These are phyloP conservation scores for Aschersonia sp. DNA, from an alignment of 2,329 filamentous ascomycete genomes.

Conservation along the genomic window DNA sequence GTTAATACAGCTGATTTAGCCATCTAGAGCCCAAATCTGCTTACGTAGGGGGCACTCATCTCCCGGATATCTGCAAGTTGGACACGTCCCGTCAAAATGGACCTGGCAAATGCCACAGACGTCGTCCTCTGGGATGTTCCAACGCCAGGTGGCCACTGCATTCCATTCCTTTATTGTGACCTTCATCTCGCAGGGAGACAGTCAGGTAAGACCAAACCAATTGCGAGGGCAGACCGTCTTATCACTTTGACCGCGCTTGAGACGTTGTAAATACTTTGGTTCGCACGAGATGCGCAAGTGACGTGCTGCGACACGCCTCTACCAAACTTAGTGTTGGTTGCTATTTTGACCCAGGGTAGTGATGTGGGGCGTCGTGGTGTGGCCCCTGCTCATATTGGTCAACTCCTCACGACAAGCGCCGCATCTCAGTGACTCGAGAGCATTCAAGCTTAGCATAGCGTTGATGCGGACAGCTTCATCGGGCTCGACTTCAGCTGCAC, in stretches of 20 bases:
- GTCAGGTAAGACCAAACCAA: not conserved
- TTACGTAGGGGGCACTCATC: conserved; percentile 86
- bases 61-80: conserved; percentile 93
- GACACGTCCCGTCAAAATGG: conserved; percentile 94
- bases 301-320: no score
- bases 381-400: no score
- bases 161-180: conserved; percentile 90
- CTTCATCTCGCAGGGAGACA: conserved; percentile 53
- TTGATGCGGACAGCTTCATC: no score
- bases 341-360: no score
- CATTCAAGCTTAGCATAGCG: no score
- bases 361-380: no score
- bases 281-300: no score
- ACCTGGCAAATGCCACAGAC: conserved; percentile 98
- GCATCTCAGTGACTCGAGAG: no score
- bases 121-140: conserved; percentile 94
- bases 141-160: conserved; percentile 89
- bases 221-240: no score
- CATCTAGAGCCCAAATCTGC: conserved; percentile 12
- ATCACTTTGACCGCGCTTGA: not conserved
- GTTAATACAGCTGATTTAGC: not conserved
- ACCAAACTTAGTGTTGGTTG: no score
- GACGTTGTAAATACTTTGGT: not conserved
- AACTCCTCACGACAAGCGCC: no score
- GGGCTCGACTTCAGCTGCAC: no score